Percentiles rank a stretch among this genome's conserved stretches.
These are phyloP conservation scores for Sutorius eximius DNA, from an alignment of 1,284 basidiomycete genomes.

Conservation along the genomic window DNA sequence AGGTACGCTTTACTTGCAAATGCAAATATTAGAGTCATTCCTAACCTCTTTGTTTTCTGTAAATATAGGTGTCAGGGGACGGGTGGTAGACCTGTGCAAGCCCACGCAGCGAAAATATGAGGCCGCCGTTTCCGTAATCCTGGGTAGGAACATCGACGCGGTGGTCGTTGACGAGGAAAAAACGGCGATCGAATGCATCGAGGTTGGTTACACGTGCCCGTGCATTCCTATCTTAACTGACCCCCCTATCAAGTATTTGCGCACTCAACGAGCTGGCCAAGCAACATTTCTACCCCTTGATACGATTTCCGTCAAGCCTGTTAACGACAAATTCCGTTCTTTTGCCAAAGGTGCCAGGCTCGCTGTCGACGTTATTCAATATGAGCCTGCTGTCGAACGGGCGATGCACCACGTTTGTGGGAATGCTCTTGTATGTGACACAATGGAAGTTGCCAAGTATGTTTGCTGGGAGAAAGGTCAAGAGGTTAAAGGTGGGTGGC, in stretches of 20 bases:
- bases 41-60: neutral
- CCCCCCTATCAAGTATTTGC: constrained; percentile 70
- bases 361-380: constrained; percentile 93
- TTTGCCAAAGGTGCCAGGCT: constrained; percentile 90
- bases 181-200: constrained; percentile 96
- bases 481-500: constrained; percentile 85
- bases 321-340: constrained; percentile 93
- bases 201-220: constrained; percentile 48
- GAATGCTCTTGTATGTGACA: constrained; percentile 93
- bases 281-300: constrained; percentile 98
- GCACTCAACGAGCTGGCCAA: constrained; percentile 91
- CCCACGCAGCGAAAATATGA: constrained; percentile 93
- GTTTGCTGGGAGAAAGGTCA: constrained; percentile 93
- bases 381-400: constrained; percentile 82
- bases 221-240: constrained; percentile 1
- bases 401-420: constrained; percentile 98
- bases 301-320: constrained; percentile 90
- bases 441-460: constrained; percentile 87
- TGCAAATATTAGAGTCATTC: neutral
- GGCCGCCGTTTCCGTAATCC: constrained; percentile 89
- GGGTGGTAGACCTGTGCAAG: constrained; percentile 91
- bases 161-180: constrained; percentile 96
- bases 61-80: constrained; percentile 75
- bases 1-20: constrained; percentile 42
- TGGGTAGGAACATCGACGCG: constrained; percentile 94